Evolutionary conservation across 257 asterid genomes (phyloP).

Genomic region (Echium plantagineum): DNA sequence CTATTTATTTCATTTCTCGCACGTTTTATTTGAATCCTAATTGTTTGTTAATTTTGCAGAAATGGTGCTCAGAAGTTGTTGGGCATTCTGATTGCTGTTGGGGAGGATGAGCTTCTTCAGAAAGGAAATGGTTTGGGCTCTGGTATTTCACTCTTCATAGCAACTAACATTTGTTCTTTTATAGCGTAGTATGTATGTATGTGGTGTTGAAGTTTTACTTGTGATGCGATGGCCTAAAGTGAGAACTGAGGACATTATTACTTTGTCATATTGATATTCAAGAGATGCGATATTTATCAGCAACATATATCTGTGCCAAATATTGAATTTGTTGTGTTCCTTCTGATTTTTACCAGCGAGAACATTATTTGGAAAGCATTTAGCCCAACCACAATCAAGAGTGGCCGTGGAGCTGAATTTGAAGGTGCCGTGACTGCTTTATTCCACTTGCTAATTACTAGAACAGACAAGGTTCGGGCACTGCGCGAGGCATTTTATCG

Average conservation of each 20-base stretch:
- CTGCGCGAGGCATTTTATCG: constrained; percentile 80
- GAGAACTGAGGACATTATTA: neutral
- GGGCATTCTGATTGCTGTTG: constrained; percentile 71
- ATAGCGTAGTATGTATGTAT: constrained; percentile 2
- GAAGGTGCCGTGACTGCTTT: too few relatives aligned
- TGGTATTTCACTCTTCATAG: constrained; percentile 77
- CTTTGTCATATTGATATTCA: neutral
- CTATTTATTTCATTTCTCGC: too few relatives aligned
- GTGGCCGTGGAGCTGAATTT: too few relatives aligned
- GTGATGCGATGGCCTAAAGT: too few relatives aligned
- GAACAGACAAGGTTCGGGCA: constrained; percentile 71
- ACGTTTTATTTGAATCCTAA: too few relatives aligned
- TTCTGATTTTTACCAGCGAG: too few relatives aligned
- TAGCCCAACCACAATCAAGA: too few relatives aligned
- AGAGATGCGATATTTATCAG: neutral
- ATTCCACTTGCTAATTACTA: too few relatives aligned
- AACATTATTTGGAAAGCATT: too few relatives aligned
- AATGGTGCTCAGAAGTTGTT: constrained; percentile 60
- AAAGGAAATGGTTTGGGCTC: constrained; percentile 82
- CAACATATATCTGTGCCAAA: neutral
- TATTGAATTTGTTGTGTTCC: too few relatives aligned
- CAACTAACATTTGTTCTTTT: constrained; percentile 55
- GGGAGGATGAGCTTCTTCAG: constrained; percentile 82
- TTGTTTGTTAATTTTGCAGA: too few relatives aligned
- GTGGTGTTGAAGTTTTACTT: too few relatives aligned